Evolutionary conservation across 345 rosid genomes (phyloP), one percentile per base, ranked within the genome.

Genomic region (Stellera chamaejasme): DNA sequence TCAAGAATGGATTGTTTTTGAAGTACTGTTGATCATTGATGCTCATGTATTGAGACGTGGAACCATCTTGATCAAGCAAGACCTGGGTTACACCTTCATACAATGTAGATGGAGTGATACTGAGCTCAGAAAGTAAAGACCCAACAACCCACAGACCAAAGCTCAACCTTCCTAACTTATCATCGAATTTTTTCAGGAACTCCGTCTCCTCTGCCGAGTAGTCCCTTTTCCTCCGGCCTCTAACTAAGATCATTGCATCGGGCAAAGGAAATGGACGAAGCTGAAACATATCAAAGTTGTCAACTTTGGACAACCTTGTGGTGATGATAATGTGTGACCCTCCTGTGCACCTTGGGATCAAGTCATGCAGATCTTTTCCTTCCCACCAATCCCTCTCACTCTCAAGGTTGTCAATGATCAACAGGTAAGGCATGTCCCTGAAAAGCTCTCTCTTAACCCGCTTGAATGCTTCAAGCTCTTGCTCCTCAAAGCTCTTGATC

Each of bases 341-440:
- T 43, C 83, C 95, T 0, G 93, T 79, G 76, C 82, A 88, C 58
- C 82, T 79, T 10, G 96, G 98, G 70, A 88, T 85, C 70, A 91
- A 68, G 72, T 88, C 96, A 54, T 80, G 82, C n/a, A 91, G 42
- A 70, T 82, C 85, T 62, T 88, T 88, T 52, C 95, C 98, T 73
- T 92, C 96, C 95, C 98, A 85, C 98, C 95, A 88, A 57, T 91
- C 95, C 26, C 70, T 81, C 59, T 92, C 98, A 11, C 72, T 82
- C 80, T 92, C 98, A 28, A 88, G 95, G 67, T 88, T 85, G 76
- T 92, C 98, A 19, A 92, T 83, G 71, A 92, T 82, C 67, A 88
- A 70, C 16, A 85, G 71, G 52, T 88, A 88, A 47, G 96, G 96
- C 86, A 82, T 80, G 73, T 88, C 98, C 10, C 90, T 69, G 47